Percentiles rank a stretch among this genome's conserved stretches.
Evolutionary conservation across 225 moss, liverwort and hornwort species (phyloP).

Genomic region (Pleurozium schreberi): DNA sequence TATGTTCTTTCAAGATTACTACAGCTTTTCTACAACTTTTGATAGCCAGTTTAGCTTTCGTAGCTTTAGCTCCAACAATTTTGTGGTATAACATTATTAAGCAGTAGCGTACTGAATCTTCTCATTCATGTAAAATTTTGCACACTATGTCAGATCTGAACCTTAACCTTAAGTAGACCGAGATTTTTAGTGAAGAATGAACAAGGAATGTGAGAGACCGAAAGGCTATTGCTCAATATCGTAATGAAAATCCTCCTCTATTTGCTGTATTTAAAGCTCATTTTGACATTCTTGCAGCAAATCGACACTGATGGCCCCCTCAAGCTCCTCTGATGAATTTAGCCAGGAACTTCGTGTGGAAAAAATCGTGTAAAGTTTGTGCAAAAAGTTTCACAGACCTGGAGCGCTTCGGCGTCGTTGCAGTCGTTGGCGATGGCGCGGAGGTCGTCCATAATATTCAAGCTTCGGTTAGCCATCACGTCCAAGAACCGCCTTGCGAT

Average conservation of each 20-base stretch:
- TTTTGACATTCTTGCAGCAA: neutral
- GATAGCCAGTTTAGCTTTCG: too few relatives aligned
- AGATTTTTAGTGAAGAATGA: neutral
- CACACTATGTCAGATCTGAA: neutral
- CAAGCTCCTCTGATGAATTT: neutral
- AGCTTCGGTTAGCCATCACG: slow-evolving; percentile 4
- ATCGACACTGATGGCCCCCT: neutral
- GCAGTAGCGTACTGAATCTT: neutral
- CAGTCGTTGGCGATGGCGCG: slow-evolving; percentile 12
- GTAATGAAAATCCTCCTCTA: too few relatives aligned
- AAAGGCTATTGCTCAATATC: neutral
- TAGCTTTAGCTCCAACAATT: neutral
- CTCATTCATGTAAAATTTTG: neutral
- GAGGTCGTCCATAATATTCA: slow-evolving; percentile 20
- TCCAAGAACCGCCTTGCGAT: slow-evolving; percentile 23
- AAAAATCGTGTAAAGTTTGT: neutral
- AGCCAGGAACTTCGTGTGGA: neutral
- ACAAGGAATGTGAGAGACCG: neutral
- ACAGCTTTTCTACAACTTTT: neutral
- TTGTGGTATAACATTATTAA: neutral
- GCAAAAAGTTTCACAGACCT: neutral
- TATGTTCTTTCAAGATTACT: neutral
- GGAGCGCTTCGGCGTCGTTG: slow-evolving; percentile 20
- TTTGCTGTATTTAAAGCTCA: neutral
- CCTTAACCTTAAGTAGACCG: neutral